phyloP scores from a whole-genome alignment of 1,284 basidiomycete species.

The Coniferiporia weirii region DNA sequence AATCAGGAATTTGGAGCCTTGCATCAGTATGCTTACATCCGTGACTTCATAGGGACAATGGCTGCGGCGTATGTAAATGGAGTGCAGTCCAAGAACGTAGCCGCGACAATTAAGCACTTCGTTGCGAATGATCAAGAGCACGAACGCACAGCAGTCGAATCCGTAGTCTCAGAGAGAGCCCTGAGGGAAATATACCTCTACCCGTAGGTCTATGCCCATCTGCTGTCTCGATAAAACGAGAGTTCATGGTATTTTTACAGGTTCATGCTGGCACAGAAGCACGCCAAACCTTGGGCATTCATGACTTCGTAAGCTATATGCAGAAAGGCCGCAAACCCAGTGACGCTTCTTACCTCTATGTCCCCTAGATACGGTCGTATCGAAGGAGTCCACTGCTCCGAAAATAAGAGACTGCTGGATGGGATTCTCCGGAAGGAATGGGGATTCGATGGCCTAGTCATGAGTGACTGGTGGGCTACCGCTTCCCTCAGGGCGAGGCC shows the following conservation, averaged over 20 bases:
- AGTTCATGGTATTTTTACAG: conserved; percentile 26
- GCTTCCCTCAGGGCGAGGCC: not conserved
- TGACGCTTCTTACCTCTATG: not conserved
- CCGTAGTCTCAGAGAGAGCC: conserved; percentile 56
- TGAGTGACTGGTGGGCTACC: conserved; percentile 54
- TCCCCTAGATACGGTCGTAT: conserved; percentile 57
- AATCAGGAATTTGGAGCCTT: not conserved
- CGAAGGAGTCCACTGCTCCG: conserved; percentile 58
- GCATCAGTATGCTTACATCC: not conserved
- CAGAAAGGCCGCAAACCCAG: not conserved
- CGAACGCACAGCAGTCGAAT: conserved; percentile 57
- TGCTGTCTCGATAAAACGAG: not conserved
- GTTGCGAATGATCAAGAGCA: conserved; percentile 65
- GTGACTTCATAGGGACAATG: conserved; percentile 39
- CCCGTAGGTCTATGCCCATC: conserved; percentile 39
- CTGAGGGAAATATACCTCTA: conserved; percentile 68
- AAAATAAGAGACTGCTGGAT: conserved; percentile 48
- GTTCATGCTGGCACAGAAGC: conserved; percentile 61
- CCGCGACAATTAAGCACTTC: conserved; percentile 51
- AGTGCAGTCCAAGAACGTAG: conserved; percentile 57
- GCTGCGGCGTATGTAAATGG: conserved; percentile 63
- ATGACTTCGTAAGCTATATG: conserved; percentile 49
- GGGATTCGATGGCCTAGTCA: conserved; percentile 59
- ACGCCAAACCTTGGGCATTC: conserved; percentile 54
- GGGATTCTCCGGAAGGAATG: conserved; percentile 63